These are phyloP conservation scores for Kodamaea fungicola DNA, from an alignment of 1,139 yeast species.

Conservation along the genomic window DNA sequence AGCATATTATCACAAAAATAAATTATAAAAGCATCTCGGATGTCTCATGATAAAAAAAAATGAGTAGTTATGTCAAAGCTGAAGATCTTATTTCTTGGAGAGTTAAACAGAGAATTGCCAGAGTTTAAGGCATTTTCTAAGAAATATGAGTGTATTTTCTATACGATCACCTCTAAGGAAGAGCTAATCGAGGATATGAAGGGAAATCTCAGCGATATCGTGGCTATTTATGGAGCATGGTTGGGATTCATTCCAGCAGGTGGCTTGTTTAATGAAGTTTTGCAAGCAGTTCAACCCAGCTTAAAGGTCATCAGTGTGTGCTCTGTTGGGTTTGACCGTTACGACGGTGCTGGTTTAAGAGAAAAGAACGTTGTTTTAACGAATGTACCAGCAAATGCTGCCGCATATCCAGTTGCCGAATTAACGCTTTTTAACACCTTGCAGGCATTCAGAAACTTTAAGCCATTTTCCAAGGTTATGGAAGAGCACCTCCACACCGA, in stretches of 20 bases:
- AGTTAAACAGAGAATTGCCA: slow-evolving; percentile 17
- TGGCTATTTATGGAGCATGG: slow-evolving; percentile 67
- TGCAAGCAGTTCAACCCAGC: slow-evolving; percentile 48
- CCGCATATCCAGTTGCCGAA: slow-evolving; percentile 78
- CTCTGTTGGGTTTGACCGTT: slow-evolving; percentile 68
- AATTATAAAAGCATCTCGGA: no score
- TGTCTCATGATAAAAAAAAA: no score
- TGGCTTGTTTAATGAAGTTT: slow-evolving; percentile 44
- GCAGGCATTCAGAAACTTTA: slow-evolving; percentile 59
- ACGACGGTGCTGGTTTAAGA: slow-evolving; percentile 42
- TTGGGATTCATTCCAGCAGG: slow-evolving; percentile 50
- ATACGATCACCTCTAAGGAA: slow-evolving; percentile 16
- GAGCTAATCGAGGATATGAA: slow-evolving; percentile 28
- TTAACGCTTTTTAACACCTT: slow-evolving; percentile 59
- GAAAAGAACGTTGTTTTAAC: slow-evolving; percentile 52
- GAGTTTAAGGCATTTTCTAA: slow-evolving; percentile 16
- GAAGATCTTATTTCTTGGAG: slow-evolving; percentile 23
- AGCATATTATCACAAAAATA: no score
- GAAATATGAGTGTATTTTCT: slow-evolving; percentile 18
- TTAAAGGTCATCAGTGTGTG: slow-evolving; percentile 61
- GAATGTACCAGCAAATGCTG: slow-evolving; percentile 60
- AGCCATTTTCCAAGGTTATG: slow-evolving; percentile 45
- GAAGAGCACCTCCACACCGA: slow-evolving; percentile 33
- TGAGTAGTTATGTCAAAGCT: slow-evolving; percentile 6
- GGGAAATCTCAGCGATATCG: slow-evolving; percentile 35